Evolutionary conservation across 1,284 basidiomycete species (phyloP).

Genomic region (Moniliophthora roreri): DNA sequence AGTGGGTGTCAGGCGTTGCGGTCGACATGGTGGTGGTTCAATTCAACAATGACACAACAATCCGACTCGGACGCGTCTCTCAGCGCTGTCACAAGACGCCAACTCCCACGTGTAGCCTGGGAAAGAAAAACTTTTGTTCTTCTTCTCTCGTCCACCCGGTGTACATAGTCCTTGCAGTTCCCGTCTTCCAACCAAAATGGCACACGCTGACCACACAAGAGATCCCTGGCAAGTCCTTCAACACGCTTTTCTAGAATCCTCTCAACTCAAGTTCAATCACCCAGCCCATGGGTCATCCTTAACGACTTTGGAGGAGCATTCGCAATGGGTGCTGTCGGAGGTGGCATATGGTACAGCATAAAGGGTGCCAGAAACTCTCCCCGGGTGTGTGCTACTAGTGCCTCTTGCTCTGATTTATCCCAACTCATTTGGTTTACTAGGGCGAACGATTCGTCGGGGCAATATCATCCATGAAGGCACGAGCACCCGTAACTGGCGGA

Average conservation of each 20-base stretch:
- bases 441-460: constrained; percentile 95
- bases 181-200: constrained; percentile 43
- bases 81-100: constrained; percentile 6
- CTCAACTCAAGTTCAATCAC: constrained; percentile 10
- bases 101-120: constrained; percentile 14
- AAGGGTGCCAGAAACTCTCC: constrained; percentile 98
- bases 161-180: not conserved
- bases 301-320: constrained; percentile 98
- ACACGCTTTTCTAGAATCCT: not conserved
- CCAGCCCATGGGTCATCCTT: constrained; percentile 96
- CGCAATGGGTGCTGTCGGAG: constrained; percentile 93
- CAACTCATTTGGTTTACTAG: constrained; percentile 35
- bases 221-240: constrained; percentile 76
- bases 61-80: constrained; percentile 2
- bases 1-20: constrained; percentile 21
- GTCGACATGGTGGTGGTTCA: constrained; percentile 20
- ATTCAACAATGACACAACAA: constrained; percentile 2
- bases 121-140: constrained; percentile 10
- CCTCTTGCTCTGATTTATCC: not conserved
- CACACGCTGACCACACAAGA: constrained; percentile 89
- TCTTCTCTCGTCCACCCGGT: not conserved
- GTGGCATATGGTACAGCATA: constrained; percentile 98
- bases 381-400: constrained; percentile 55
- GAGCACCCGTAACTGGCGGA: constrained; percentile 96
- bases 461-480: constrained; percentile 95